A percentile compares a stretch with the other conserved stretches of the same genome.
Conservation (phyloP, 805 yeast species). For the Pichia kluyveri region DNA sequence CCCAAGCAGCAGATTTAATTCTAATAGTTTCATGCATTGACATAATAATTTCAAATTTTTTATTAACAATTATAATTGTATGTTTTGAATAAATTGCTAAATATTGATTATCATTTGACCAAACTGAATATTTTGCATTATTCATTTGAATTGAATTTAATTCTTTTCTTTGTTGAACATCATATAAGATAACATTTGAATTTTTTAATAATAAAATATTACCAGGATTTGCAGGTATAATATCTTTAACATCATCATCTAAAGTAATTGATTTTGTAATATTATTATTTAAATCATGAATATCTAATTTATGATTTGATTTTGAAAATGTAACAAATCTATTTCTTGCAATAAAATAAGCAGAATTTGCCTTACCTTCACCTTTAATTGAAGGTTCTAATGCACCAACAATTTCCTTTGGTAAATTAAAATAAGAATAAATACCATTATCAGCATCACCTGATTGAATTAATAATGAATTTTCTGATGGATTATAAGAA, state of each 20-base stretch:
- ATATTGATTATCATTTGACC: constrained; percentile 84
- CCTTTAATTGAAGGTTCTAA: constrained; percentile 78
- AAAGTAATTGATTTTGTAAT: constrained; percentile 73
- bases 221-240: constrained; percentile 76
- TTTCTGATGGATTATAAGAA: constrained; percentile 89
- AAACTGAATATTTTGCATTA: constrained; percentile 78
- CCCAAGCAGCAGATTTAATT: constrained; percentile 97
- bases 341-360: constrained; percentile 89
- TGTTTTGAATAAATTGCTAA: constrained; percentile 88
- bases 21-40: constrained; percentile 94
- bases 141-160: constrained; percentile 58
- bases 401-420: constrained; percentile 88
- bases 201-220: constrained; percentile 66
- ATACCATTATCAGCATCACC: constrained; percentile 59
- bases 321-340: constrained; percentile 78
- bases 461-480: constrained; percentile 73
- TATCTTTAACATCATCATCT: constrained; percentile 57
- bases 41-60: constrained; percentile 65
- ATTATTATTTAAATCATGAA: constrained; percentile 74
- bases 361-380: constrained; percentile 76
- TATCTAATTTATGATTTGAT: constrained; percentile 56
- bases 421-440: constrained; percentile 69
- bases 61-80: constrained; percentile 79
- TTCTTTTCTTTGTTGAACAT: constrained; percentile 85
- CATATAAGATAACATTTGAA: constrained; percentile 69